Evolutionary conservation across 2,329 filamentous ascomycete species (phyloP).

Genomic region (Colletotrichum sp.): DNA sequence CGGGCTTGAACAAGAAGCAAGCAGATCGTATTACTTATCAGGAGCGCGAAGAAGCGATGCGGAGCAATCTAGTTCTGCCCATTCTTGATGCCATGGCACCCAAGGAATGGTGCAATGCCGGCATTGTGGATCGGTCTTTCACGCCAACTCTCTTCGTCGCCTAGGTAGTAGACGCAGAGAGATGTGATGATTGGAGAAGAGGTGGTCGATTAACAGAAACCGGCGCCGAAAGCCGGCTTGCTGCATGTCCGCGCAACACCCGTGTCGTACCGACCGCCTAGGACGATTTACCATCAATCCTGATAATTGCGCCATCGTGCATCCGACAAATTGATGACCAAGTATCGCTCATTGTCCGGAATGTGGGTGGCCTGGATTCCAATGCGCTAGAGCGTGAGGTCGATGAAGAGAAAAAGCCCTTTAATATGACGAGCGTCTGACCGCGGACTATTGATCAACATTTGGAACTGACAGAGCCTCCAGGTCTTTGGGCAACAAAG

Average conservation of each 20-base stretch:
- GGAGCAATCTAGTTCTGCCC: not conserved
- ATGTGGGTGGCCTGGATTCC: not conserved
- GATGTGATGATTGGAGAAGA: not conserved
- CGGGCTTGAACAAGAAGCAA: accelerated
- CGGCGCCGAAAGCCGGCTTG: not conserved
- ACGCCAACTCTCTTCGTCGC: not conserved
- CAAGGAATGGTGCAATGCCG: not conserved
- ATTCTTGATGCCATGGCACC: not conserved
- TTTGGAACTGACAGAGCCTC: not conserved
- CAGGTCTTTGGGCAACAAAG: not conserved
- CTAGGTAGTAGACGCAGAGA: not conserved
- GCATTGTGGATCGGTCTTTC: not conserved
- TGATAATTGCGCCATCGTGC: not conserved
- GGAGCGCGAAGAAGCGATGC: not conserved
- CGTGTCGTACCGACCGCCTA: not conserved
- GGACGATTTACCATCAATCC: not conserved
- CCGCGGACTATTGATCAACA: not conserved
- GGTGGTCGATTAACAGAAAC: not conserved
- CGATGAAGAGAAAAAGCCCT: not conserved
- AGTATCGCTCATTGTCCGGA: not conserved
- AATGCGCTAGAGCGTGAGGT: not conserved
- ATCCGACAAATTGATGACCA: not conserved
- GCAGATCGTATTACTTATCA: not conserved
- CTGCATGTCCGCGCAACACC: not conserved
- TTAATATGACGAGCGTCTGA: not conserved